These are phyloP conservation scores for Rhazya stricta DNA, from an alignment of 257 asterid genomes.

Conservation along the genomic window DNA sequence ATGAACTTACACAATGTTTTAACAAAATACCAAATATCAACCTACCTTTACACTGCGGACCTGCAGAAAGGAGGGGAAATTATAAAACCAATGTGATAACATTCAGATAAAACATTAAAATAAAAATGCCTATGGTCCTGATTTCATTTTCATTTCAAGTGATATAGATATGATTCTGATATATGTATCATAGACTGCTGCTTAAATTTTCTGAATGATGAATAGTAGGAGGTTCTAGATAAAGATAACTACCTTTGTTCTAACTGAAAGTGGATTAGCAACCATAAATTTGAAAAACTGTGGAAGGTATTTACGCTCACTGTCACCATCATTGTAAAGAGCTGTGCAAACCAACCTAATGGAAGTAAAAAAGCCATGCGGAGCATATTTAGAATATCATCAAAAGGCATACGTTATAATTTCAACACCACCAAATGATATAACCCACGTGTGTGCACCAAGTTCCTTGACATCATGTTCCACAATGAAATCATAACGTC, in stretches of 20 bases:
- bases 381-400: not conserved
- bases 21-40: conserved; percentile 29
- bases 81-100: conserved; percentile 14
- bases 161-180: no score
- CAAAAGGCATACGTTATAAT: conserved; percentile 19
- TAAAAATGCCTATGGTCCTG: not conserved
- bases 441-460: conserved; percentile 94
- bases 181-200: not conserved
- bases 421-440: conserved; percentile 16
- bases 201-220: not conserved
- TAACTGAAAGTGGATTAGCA: conserved; percentile 93
- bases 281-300: conserved; percentile 95
- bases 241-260: conserved; percentile 67
- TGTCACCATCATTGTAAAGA: conserved; percentile 78
- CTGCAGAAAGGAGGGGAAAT: conserved; percentile 45
- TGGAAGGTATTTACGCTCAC: conserved; percentile 94
- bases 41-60: conserved; percentile 93
- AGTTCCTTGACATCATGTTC: conserved; percentile 99
- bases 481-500: conserved; percentile 96
- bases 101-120: not conserved
- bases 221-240: not conserved
- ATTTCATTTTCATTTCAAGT: no score
- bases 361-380: conserved; percentile 1
- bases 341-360: conserved; percentile 94
- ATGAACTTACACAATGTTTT: conserved; percentile 32